Evolutionary conservation across 2,329 filamentous ascomycete genomes (phyloP), one percentile per base, ranked within the genome.

Genomic region (Alternaria infectoria): DNA sequence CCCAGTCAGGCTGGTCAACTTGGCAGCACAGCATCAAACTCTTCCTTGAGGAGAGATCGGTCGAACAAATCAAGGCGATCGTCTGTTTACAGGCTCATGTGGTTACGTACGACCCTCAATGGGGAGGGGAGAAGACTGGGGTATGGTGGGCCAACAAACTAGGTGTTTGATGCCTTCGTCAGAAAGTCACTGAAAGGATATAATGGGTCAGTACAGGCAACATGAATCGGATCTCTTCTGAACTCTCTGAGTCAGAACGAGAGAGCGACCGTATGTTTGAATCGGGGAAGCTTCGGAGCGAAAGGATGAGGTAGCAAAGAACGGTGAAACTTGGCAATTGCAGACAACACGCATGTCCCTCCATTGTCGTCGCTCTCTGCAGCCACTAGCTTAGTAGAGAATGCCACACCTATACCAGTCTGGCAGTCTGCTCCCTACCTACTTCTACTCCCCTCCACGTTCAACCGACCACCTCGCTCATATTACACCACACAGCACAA

Each of bases 71-170:
- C 32, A 4, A 40, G 9, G 32, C 32, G 9, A 40, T 40, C 15
- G 32, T 3, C 15, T 2, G 32, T n/a, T 0, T 36, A 15, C 0
- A 15, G 6, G 12, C 12, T 13, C 5, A 2, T 5, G 25, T n/a
- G n/a, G n/a, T n/a, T n/a, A n/a, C n/a, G n/a, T n/a, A n/a, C n/a
- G n/a, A n/a, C n/a, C n/a, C n/a, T n/a, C n/a, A n/a, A n/a, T n/a
- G 8, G 25, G 25, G 2, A 8, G 25, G 8, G 25, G 8, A 26
- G 25, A 6, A 26, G 5, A 26, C 26, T 30, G 32, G 32, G 0
- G 0, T n/a, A n/a, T 36, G 3, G 1, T 36, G 32, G 32, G 15
- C 32, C 8, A 0, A n/a, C 6, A 3, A 10, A n/a, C 2, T 5
- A 2, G 32, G 15, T n/a, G 8, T 40, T 9, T 4, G 13, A 1